Base-by-base conservation (phyloP, 768 basidiomycete species). In the Russula dissimulans region DNA sequence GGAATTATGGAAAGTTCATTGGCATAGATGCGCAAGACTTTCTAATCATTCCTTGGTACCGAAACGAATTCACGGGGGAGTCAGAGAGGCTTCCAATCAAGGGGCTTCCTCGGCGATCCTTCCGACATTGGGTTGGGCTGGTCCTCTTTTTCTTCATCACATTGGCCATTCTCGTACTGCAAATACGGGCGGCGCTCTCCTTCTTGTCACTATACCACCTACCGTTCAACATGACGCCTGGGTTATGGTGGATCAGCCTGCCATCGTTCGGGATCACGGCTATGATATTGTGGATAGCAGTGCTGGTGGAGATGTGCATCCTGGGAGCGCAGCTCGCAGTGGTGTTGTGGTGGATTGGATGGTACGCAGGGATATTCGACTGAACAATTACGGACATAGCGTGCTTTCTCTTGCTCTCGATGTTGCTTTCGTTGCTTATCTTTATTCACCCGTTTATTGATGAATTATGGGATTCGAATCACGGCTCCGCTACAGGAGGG, bases 21-120 rank as follows among this genome's bases (percentile, higher is more conserved):
- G 86, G 87, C 36, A 81, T 87, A 67, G 89, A 91, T 66, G 78
- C 88, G 46, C 83, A 84, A 49, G 87, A 89, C 62, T 90, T 90
- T 68, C 81, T 90, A 60, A 87, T 91, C 65, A 83, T 91, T 59
- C 89, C 89, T 7, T 79, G 87, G 66, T 91, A 91, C 63, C 81
- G 89, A 38, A 88, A 91, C 69, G 89, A 90, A 68, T 91, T 89
- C 68, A 89, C 89, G 0, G 89, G 89, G 36, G 86, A 88, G 73
- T 52, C 81, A 41, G 85, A 86, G 65, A 77, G 82, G 65, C 89
- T 89, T 67, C 76, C 74, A 7, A 81, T 91, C 65, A 69, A 70
- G 39, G 71, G 68, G 3, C 69, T 89, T 56, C 89, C 89, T 26
- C 73, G 68, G 56, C 82, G 89, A 26, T 85, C 89, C 0, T 63